A percentile compares a stretch with the other conserved stretches of the same genome.
Conservation (phyloP, 768 basidiomycete genomes). For the Daedalea quercina region DNA sequence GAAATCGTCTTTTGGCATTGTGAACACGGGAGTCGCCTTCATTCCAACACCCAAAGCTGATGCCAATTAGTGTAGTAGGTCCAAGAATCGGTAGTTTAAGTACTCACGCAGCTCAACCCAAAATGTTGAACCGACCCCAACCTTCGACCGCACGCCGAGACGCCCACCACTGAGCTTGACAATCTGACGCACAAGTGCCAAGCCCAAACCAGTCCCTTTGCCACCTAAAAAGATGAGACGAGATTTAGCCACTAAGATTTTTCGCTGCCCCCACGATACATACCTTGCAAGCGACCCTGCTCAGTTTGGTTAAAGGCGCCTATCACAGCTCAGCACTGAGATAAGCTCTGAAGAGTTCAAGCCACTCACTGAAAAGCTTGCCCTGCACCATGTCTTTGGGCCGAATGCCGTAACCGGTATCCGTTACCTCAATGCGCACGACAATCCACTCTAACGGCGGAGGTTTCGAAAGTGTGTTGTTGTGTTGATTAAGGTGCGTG, state of each 20-base stretch:
- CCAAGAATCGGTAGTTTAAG: background rate
- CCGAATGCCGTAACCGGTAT: conserved; percentile 64
- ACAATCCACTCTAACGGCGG: conserved; percentile 54
- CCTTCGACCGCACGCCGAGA: conserved; percentile 33
- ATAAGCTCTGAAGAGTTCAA: background rate
- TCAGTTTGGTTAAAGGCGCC: conserved; percentile 78
- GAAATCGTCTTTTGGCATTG: conserved; percentile 1
- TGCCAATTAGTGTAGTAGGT: conserved; percentile 2
- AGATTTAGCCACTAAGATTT: background rate
- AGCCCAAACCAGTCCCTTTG: conserved; percentile 48
- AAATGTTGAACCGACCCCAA: conserved; percentile 73
- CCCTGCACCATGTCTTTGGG: conserved; percentile 62
- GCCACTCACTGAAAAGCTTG: conserved; percentile 60
- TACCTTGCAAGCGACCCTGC: conserved; percentile 61
- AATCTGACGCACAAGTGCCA: conserved; percentile 47
- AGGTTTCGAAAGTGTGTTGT: conserved; percentile 35
- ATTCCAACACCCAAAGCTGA: conserved; percentile 63
- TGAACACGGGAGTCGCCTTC: conserved; percentile 32
- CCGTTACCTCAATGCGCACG: conserved; percentile 79
- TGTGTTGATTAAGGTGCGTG: conserved; percentile 40
- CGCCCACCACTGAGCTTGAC: conserved; percentile 44
- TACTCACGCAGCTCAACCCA: conserved; percentile 73
- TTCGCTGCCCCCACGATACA: background rate
- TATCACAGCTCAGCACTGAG: conserved; percentile 18
- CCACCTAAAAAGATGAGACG: conserved; percentile 22